Percentiles rank a stretch among this genome's conserved stretches.
phyloP scores from a whole-genome alignment of 2,329 filamentous ascomycete species.

The Penicillium olsonii region DNA sequence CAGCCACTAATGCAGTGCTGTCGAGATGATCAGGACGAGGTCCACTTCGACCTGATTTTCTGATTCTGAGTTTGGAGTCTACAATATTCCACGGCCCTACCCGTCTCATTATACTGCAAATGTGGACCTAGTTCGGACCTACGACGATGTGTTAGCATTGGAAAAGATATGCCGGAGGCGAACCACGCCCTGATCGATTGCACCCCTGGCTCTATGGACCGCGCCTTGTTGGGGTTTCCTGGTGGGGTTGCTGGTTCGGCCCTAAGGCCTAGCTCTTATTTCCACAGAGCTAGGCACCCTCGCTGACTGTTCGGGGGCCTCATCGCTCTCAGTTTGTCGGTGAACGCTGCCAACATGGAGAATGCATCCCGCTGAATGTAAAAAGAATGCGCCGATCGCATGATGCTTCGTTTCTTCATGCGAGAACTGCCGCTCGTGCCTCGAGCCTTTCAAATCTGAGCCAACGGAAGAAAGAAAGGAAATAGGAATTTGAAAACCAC shows the following conservation, averaged over 20 bases:
- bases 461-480: neutral
- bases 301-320: neutral
- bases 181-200: conserved; percentile 15
- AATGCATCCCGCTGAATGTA: conserved; percentile 25
- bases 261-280: conserved; percentile 13
- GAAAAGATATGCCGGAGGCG: conserved; percentile 24
- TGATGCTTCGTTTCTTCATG: conserved; percentile 28
- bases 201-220: conserved; percentile 4
- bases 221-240: conserved; percentile 15
- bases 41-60: conserved; percentile 11
- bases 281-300: neutral
- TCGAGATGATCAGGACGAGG: conserved; percentile 16
- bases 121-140: conserved; percentile 1
- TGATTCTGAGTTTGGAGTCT: conserved; percentile 15
- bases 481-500: neutral
- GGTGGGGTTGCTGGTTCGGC: conserved; percentile 16
- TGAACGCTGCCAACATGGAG: conserved; percentile 25
- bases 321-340: conserved; percentile 26
- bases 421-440: conserved; percentile 26
- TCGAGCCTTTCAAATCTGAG: conserved; percentile 19
- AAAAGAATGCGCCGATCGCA: conserved; percentile 31
- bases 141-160: conserved; percentile 13
- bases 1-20: conserved; percentile 23
- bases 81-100: conserved; percentile 5
- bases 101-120: neutral